phyloP scores from a whole-genome alignment of 257 asterid genomes.

The Fraxinus cuspidata region DNA sequence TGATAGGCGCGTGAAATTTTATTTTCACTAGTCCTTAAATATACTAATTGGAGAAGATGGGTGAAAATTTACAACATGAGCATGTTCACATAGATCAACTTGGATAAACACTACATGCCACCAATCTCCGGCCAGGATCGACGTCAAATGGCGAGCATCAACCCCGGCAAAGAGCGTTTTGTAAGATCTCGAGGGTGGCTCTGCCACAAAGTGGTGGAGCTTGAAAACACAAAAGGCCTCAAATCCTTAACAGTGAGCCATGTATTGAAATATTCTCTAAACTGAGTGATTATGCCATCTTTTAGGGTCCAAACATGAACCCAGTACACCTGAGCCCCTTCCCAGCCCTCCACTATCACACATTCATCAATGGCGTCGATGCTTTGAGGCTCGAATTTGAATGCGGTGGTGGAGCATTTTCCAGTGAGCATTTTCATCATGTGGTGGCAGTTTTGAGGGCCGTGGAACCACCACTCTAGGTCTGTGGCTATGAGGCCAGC shows the following conservation, averaged over 20 bases:
- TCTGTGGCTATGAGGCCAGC: conserved; percentile 49
- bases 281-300: conserved; percentile 70
- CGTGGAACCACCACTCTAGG: conserved; percentile 98
- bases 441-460: conserved; percentile 86
- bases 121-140: neutral
- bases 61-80: neutral
- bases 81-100: neutral
- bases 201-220: conserved; percentile 73
- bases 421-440: conserved; percentile 95
- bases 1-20: neutral
- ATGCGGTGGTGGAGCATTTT: conserved; percentile 38
- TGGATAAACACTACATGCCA: neutral
- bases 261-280: conserved; percentile 89
- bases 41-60: neutral
- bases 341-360: conserved; percentile 91
- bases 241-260: conserved; percentile 82
- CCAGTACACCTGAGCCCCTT: conserved; percentile 77
- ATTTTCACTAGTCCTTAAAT: neutral
- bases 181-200: conserved; percentile 85
- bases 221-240: conserved; percentile 38
- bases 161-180: conserved; percentile 68
- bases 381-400: conserved; percentile 70
- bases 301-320: conserved; percentile 88
- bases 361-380: conserved; percentile 56
- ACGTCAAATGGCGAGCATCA: conserved; percentile 69